Evolutionary conservation across 1,284 basidiomycete genomes (phyloP).

Genomic region (Laetiporus sulphureus): DNA sequence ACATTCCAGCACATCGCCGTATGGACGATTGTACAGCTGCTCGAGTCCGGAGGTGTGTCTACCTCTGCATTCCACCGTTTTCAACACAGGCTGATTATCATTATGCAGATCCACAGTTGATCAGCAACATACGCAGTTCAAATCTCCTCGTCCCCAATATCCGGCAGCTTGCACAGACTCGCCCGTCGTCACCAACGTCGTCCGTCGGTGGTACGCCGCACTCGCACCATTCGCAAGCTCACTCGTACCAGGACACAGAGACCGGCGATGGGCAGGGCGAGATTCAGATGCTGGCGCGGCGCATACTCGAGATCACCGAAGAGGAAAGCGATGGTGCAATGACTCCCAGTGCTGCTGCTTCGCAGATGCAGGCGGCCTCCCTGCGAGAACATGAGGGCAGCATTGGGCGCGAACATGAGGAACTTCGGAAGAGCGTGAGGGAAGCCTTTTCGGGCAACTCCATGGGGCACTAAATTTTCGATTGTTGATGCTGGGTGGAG

Average conservation of each 20-base stretch:
- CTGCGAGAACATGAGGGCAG: slow-evolving; percentile 38
- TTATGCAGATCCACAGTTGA: slow-evolving; percentile 73
- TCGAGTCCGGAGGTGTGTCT: slow-evolving; percentile 82
- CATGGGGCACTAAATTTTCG: slow-evolving; percentile 25
- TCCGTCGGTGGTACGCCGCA: slow-evolving; percentile 65
- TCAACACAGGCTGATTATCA: slow-evolving; percentile 1
- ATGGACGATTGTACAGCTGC: slow-evolving; percentile 96
- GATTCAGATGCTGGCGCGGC: slow-evolving; percentile 78
- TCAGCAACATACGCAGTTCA: slow-evolving; percentile 84
- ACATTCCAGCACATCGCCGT: slow-evolving; percentile 99
- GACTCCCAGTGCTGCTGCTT: slow-evolving; percentile 53
- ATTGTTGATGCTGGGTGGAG: too few relatives aligned
- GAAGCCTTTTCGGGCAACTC: slow-evolving; percentile 54
- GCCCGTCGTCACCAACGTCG: slow-evolving; percentile 64
- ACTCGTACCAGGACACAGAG: slow-evolving; percentile 78
- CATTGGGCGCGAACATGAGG: slow-evolving; percentile 62
- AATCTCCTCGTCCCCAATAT: slow-evolving; percentile 80
- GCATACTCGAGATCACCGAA: slow-evolving; percentile 84
- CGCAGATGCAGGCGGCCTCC: slow-evolving; percentile 59
- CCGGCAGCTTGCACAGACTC: slow-evolving; percentile 70
- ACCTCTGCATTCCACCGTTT: background rate
- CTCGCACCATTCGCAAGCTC: slow-evolving; percentile 60
- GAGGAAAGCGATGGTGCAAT: slow-evolving; percentile 55
- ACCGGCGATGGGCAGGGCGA: slow-evolving; percentile 79
- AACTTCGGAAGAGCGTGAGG: slow-evolving; percentile 70